Evolutionary conservation across 1,284 basidiomycete genomes (phyloP).

Genomic region (Bjerkandera adusta): DNA sequence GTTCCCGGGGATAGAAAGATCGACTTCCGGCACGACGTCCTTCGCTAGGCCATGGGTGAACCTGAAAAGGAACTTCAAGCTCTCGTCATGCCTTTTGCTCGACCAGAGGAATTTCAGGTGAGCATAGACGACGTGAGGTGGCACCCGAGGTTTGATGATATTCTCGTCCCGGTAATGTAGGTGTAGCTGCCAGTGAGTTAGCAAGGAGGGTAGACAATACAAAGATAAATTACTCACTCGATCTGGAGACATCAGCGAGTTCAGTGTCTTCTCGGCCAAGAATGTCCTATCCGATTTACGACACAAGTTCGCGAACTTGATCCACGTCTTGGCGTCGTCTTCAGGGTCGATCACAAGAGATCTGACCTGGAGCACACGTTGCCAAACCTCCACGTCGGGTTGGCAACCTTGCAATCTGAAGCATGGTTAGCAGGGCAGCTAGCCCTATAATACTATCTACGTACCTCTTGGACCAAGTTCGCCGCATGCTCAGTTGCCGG

Average conservation of each 20-base stretch:
- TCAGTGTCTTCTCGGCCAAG: slow-evolving; percentile 96
- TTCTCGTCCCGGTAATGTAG: slow-evolving; percentile 31
- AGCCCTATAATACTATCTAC: slow-evolving; percentile 15
- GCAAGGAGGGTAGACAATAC: not conserved
- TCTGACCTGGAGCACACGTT: slow-evolving; percentile 94
- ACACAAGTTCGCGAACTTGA: slow-evolving; percentile 88
- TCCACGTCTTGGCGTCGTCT: slow-evolving; percentile 98
- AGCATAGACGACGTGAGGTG: slow-evolving; percentile 96
- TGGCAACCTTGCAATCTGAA: slow-evolving; percentile 91
- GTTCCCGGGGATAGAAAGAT: slow-evolving; percentile 49
- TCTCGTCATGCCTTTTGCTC: slow-evolving; percentile 75
- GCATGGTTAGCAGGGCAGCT: slow-evolving; percentile 12
- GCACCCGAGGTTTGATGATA: too few species aligned
- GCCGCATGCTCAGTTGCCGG: slow-evolving; percentile 81
- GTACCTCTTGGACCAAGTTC: slow-evolving; percentile 94
- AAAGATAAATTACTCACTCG: slow-evolving; percentile 42
- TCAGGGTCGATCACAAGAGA: slow-evolving; percentile 92
- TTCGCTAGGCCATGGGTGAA: slow-evolving; percentile 78
- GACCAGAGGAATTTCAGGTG: slow-evolving; percentile 99
- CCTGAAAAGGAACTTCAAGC: slow-evolving; percentile 81
- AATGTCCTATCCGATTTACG: slow-evolving; percentile 85
- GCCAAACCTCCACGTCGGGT: slow-evolving; percentile 99
- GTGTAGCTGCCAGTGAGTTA: slow-evolving; percentile 15
- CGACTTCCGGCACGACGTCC: slow-evolving; percentile 70
- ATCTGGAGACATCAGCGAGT: slow-evolving; percentile 78